Conservation (phyloP, 805 yeast genomes). For the Soucietia sequanensis region DNA sequence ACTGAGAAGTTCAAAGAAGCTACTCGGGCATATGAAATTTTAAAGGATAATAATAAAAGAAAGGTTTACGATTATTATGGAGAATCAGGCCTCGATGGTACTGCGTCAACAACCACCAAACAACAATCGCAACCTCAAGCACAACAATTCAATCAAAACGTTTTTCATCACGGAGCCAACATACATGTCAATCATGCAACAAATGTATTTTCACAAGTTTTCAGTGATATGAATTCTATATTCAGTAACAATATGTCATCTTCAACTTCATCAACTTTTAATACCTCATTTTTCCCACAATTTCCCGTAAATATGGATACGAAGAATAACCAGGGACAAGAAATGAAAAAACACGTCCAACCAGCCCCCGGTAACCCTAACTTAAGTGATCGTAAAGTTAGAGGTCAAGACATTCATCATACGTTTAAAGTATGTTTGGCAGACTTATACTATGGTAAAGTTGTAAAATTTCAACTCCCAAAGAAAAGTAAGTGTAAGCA, state of each 20-base stretch:
- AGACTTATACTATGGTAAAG: slow-evolving; percentile 60
- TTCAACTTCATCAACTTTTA: slow-evolving; percentile 5
- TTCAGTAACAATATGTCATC: slow-evolving; percentile 12
- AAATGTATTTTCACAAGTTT: slow-evolving; percentile 34
- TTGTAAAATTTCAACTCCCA: slow-evolving; percentile 52
- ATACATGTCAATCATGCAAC: slow-evolving; percentile 13
- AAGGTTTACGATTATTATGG: slow-evolving; percentile 55
- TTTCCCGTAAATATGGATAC: slow-evolving; percentile 10
- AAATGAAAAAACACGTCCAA: slow-evolving; percentile 16
- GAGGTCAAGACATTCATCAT: slow-evolving; percentile 59
- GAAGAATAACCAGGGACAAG: slow-evolving; percentile 5
- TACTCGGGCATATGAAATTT: slow-evolving; percentile 64
- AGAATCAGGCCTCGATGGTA: slow-evolving; percentile 40
- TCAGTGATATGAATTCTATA: slow-evolving; percentile 31
- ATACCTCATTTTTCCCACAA: slow-evolving; percentile 3
- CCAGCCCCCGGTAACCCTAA: slow-evolving; percentile 17
- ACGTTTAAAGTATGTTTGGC: slow-evolving; percentile 49
- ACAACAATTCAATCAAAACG: slow-evolving; percentile 2
- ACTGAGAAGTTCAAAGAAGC: slow-evolving; percentile 59
- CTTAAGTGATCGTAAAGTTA: slow-evolving; percentile 15
- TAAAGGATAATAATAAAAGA: slow-evolving; percentile 48
- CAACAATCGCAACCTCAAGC: slow-evolving; percentile 3
- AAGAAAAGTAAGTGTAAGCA: slow-evolving; percentile 46
- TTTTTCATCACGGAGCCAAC: slow-evolving; percentile 2
- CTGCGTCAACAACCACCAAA: slow-evolving; percentile 4